Percentiles rank a stretch among this genome's conserved stretches.
Conservation (phyloP, 1,284 basidiomycete species). For the Sanghuangporus weigelae region DNA sequence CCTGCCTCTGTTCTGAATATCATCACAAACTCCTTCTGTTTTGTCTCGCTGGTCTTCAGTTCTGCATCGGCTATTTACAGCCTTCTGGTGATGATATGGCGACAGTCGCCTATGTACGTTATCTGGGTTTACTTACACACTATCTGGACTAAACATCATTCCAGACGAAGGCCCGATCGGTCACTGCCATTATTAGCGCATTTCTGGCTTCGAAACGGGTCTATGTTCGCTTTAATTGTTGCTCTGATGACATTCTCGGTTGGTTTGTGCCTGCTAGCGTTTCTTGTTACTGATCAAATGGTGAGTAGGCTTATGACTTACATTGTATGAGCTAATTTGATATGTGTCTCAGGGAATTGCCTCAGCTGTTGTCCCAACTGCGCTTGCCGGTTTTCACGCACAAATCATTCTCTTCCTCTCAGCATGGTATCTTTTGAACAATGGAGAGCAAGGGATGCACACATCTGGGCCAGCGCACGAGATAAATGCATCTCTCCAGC, state of each 20-base stretch:
- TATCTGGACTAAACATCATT: neutral
- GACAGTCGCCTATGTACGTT: constrained; percentile 1
- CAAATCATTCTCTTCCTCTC: neutral
- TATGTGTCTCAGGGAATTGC: neutral
- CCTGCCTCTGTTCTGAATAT: neutral
- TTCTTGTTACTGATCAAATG: neutral
- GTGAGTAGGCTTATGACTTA: neutral
- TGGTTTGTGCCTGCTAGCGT: neutral
- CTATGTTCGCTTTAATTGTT: neutral
- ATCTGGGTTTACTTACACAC: neutral
- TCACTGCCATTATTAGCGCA: neutral
- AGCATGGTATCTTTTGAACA: neutral
- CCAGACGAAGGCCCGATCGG: neutral
- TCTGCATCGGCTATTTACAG: constrained; percentile 5
- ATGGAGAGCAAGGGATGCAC: neutral
- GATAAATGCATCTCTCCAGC: neutral
- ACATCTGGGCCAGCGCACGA: neutral
- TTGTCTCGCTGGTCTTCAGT: constrained; percentile 9
- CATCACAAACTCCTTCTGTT: neutral
- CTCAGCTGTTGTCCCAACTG: neutral
- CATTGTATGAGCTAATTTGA: neutral
- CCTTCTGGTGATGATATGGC: constrained; percentile 7
- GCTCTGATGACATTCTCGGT: neutral
- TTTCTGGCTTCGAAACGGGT: neutral
- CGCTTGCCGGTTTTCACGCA: neutral